Evolutionary conservation across 1,139 yeast species (phyloP).

Genomic region (Kluyveromyces sp.): DNA sequence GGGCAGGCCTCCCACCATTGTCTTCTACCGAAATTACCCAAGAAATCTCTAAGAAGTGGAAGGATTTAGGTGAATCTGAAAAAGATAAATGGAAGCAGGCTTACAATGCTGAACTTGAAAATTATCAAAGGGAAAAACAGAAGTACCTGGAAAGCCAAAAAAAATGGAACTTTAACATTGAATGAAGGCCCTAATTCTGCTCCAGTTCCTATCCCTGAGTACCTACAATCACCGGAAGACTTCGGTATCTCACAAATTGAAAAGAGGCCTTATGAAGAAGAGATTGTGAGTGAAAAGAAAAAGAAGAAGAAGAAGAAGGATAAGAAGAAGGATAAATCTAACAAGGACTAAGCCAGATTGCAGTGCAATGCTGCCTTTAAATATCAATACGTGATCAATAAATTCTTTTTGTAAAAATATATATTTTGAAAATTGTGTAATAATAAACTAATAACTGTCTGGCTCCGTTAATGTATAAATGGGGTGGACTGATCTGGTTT

Average conservation of each 20-base stretch:
- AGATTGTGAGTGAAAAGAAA: slow-evolving; percentile 31
- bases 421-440: background rate
- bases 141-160: slow-evolving; percentile 51
- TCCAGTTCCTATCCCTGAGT: slow-evolving; percentile 33
- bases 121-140: slow-evolving; percentile 57
- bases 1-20: slow-evolving; percentile 51
- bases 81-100: slow-evolving; percentile 70
- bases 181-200: slow-evolving; percentile 32
- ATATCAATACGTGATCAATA: background rate
- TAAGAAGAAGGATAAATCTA: slow-evolving; percentile 32
- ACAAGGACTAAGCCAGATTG: slow-evolving; percentile 2
- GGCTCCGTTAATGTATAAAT: too few relatives aligned
- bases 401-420: background rate
- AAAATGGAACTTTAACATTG: slow-evolving; percentile 34
- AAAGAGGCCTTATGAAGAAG: slow-evolving; percentile 29
- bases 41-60: slow-evolving; percentile 75
- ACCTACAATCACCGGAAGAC: slow-evolving; percentile 19
- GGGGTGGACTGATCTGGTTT: background rate
- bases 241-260: slow-evolving; percentile 16
- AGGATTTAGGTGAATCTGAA: slow-evolving; percentile 54
- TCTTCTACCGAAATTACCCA: slow-evolving; percentile 72
- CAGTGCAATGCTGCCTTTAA: background rate
- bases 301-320: slow-evolving; percentile 38
- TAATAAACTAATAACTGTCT: background rate
- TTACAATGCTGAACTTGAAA: slow-evolving; percentile 56